These are phyloP conservation scores for Mediolabrus comicus DNA, from an alignment of 108 stramenopile species.

Conservation along the genomic window DNA sequence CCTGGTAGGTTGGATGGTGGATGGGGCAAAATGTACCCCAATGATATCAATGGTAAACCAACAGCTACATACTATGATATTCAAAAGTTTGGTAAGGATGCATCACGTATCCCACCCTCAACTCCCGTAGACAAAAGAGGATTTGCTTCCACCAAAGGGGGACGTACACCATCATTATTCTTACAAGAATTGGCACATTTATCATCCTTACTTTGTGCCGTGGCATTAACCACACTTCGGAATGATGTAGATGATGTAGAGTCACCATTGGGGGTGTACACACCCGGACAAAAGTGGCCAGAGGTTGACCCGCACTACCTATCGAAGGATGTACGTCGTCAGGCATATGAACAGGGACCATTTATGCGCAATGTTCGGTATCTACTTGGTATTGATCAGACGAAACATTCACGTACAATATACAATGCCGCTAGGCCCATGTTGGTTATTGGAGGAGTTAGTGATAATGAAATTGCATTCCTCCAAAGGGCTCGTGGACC, in stretches of 20 bases:
- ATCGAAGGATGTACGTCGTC: constrained; percentile 24
- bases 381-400: constrained; percentile 58
- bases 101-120: neutral
- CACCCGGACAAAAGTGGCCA: constrained; percentile 61
- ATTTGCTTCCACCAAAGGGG: constrained; percentile 61
- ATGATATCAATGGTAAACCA: constrained; percentile 7
- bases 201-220: constrained; percentile 58
- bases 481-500: constrained; percentile 71
- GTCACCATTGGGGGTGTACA: constrained; percentile 55
- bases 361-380: constrained; percentile 16
- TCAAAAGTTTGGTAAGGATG: neutral
- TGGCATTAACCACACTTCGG: constrained; percentile 70
- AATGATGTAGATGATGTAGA: constrained; percentile 72
- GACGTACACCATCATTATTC: constrained; percentile 69
- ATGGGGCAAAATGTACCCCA: constrained; percentile 49
- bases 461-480: constrained; percentile 65
- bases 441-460: constrained; percentile 76
- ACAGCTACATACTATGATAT: constrained; percentile 48
- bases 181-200: constrained; percentile 79
- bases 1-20: constrained; percentile 62
- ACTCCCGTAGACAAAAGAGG: constrained; percentile 22
- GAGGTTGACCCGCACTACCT: constrained; percentile 65
- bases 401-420: constrained; percentile 41
- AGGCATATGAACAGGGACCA: constrained; percentile 9
- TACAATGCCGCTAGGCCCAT: constrained; percentile 70